Conservation (phyloP, 2,329 filamentous ascomycete species). For the Aspergillus udagawae region DNA sequence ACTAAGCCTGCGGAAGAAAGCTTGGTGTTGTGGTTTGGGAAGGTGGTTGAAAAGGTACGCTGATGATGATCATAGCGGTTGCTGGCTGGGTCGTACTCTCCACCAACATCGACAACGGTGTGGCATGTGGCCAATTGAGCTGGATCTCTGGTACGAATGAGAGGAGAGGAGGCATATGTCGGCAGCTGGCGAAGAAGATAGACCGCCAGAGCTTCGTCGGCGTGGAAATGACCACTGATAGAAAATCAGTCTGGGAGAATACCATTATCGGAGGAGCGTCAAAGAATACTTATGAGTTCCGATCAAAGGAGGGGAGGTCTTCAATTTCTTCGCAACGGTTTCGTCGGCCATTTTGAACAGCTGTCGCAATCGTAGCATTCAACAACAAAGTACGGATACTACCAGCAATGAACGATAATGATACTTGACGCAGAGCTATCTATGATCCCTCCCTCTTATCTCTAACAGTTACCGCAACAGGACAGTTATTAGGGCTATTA, state of each 20-base stretch:
- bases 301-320: slow-evolving; percentile 69
- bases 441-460: slow-evolving; percentile 12
- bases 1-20: slow-evolving; percentile 91
- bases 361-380: slow-evolving; percentile 37
- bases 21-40: slow-evolving; percentile 80
- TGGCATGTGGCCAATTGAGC: slow-evolving; percentile 74
- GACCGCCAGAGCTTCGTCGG: slow-evolving; percentile 94
- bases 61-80: slow-evolving; percentile 97
- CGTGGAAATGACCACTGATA: slow-evolving; percentile 84
- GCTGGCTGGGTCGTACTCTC: slow-evolving; percentile 73
- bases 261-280: slow-evolving; percentile 1
- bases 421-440: background rate
- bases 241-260: slow-evolving; percentile 6
- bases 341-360: slow-evolving; percentile 60
- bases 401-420: background rate
- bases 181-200: slow-evolving; percentile 91
- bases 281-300: slow-evolving; percentile 77
- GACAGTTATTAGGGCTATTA: slow-evolving; percentile 7
- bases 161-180: slow-evolving; percentile 65
- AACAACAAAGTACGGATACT: slow-evolving; percentile 1
- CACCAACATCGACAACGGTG: slow-evolving; percentile 96
- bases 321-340: slow-evolving; percentile 75
- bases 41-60: slow-evolving; percentile 79
- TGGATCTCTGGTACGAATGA: slow-evolving; percentile 86
- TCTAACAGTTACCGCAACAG: background rate